Base-by-base conservation (phyloP, 805 yeast species). In the Scheffersomyces spartinae region DNA sequence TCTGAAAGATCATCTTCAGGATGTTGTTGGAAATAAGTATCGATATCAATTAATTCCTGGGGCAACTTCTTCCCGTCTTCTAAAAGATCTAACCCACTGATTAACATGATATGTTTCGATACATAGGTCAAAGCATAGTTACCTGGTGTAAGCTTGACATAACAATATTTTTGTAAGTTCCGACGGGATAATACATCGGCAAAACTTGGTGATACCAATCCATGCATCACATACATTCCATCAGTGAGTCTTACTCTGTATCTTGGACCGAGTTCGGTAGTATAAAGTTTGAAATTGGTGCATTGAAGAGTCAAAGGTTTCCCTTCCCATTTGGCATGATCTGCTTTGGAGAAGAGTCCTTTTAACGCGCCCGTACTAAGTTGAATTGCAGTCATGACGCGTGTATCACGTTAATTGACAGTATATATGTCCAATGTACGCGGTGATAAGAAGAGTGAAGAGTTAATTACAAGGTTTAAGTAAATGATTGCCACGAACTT, bases 161-260 rank as follows among this genome's bases (percentile, higher is more conserved):
- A n/a, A n/a, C n/a, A n/a, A n/a, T n/a, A n/a, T 51, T 50, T 22
- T 46, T 49, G 22, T 59, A 45, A 24, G 47, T 41, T 21, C 60
- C 43, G 16, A 55, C 37, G 17, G 53, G 45, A 28, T 38, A 42
- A 47, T n/a, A 40, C 32, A 28, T 56, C 49, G 23, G 48, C 59
- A 29, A n/a, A n/a, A n/a, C n/a, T n/a, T n/a, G n/a, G n/a, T n/a
- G n/a, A n/a, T n/a, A 59, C 41, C 26, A 60, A 42, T 3, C 63
- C 62, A 31, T 60, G 64, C 21, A 49, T 38, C 15, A 45, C 36
- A 35, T 55, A 55, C 11, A 33, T 37, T 9, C 67, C 65, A 38
- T 60, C 67, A 23, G 49, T 49, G 28, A 60, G 30, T 29, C 58
- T 44, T 9, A 56, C 52, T 18, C 67, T 39, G 29, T 49, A 52